Conservation (phyloP, 441 rosid species). For the Mallotus japonicus region DNA sequence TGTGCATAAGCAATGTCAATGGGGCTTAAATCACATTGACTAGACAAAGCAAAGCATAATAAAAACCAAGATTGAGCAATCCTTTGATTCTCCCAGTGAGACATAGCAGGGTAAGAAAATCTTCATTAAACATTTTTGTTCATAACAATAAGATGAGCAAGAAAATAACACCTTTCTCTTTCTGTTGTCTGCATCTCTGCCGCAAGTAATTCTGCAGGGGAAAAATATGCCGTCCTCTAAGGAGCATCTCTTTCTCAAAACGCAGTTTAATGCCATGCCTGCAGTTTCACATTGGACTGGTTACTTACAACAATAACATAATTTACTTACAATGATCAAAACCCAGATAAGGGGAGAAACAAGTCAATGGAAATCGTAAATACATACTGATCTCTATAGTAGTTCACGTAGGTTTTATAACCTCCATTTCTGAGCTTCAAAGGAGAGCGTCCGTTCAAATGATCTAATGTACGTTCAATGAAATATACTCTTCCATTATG, state of each 20-base stretch:
- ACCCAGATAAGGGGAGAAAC: too few relatives aligned
- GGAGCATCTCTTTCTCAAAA: conserved; percentile 40
- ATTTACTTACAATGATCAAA: background rate
- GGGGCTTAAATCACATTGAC: too few relatives aligned
- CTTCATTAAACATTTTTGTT: background rate
- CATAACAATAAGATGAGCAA: background rate
- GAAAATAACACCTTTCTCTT: conserved; percentile 50
- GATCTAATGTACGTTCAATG: conserved; percentile 40
- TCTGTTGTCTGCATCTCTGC: conserved; percentile 36
- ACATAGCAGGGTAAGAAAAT: too few relatives aligned
- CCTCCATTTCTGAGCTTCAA: conserved; percentile 44
- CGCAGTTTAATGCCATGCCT: conserved; percentile 53
- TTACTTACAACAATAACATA: background rate
- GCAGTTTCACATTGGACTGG: conserved; percentile 24
- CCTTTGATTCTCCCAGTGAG: background rate
- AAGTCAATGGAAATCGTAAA: too few relatives aligned
- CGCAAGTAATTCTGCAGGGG: conserved; percentile 48
- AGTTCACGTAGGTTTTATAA: conserved; percentile 44
- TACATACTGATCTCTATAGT: conserved; percentile 49
- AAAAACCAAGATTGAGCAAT: background rate
- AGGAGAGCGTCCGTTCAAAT: conserved; percentile 50
- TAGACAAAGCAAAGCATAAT: too few relatives aligned
- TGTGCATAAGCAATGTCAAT: background rate
- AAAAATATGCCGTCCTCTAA: conserved; percentile 59
- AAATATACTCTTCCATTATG: conserved; percentile 65